These are phyloP conservation scores for Plasmodium coatneyi DNA, from an alignment of 169 alveolate species.

Conservation along the genomic window DNA sequence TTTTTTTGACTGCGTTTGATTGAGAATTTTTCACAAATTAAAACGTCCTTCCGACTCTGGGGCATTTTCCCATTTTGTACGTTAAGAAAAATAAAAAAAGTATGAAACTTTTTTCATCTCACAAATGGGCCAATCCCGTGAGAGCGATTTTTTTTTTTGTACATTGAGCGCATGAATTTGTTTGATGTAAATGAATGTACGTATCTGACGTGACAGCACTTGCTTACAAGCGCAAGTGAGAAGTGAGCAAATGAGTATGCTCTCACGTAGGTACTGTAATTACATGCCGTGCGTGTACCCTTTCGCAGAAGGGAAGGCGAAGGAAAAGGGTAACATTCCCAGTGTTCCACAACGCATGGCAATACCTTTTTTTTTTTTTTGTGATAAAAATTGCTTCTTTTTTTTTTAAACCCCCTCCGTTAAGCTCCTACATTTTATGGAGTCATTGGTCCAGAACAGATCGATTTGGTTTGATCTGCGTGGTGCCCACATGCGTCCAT, in stretches of 20 bases:
- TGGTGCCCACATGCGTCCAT: neutral
- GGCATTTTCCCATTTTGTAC: neutral
- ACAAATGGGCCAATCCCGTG: neutral
- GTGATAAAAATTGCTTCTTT: neutral
- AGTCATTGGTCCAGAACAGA: neutral
- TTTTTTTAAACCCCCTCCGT: neutral
- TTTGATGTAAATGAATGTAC: neutral
- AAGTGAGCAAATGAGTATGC: neutral
- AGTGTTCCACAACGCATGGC: neutral
- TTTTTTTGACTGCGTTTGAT: neutral
- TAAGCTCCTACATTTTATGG: neutral
- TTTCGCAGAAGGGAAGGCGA: neutral
- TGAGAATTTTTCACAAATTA: conserved; percentile 2
- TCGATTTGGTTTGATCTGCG: neutral
- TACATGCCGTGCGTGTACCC: neutral
- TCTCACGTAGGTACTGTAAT: neutral
- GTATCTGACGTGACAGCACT: neutral
- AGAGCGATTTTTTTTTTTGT: neutral
- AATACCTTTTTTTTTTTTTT: neutral
- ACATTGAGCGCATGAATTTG: neutral
- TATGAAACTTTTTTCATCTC: neutral
- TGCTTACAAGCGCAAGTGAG: neutral
- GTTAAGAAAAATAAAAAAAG: neutral
- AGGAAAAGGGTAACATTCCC: neutral
- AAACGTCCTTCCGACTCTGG: neutral